Percentiles rank a stretch among this genome's conserved stretches.
Conservation (phyloP, 495 filamentous ascomycete genomes). For the Xylaria acuta region DNA sequence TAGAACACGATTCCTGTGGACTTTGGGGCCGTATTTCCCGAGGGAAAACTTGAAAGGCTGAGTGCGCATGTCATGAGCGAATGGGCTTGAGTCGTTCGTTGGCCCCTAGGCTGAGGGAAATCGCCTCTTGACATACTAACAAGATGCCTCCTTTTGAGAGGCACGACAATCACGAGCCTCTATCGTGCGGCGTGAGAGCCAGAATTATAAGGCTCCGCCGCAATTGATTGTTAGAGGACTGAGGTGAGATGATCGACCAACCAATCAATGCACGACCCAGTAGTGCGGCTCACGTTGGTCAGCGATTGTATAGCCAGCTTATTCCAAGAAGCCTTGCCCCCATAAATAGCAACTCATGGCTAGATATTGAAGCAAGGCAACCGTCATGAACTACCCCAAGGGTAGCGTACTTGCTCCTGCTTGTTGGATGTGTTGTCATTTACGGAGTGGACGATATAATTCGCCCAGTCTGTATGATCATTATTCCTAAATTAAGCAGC, state of each 20-base stretch:
- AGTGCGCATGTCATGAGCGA: not conserved
- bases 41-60: not conserved
- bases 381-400: not conserved
- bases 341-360: slow-evolving; percentile 1
- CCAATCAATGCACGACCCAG: not conserved
- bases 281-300: not conserved
- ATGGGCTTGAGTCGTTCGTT: not conserved
- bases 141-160: not conserved
- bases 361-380: not conserved
- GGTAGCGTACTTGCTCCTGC: not conserved
- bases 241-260: slow-evolving; percentile 16
- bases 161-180: not conserved
- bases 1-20: not conserved
- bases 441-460: not conserved
- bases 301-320: not conserved
- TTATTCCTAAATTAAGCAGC: not conserved
- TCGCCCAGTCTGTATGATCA: not conserved
- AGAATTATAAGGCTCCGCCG: slow-evolving; percentile 27
- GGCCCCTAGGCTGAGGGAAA: too few species aligned
- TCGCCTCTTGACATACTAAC: not conserved
- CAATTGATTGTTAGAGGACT: slow-evolving; percentile 25
- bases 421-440: not conserved
- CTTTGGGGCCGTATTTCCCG: not conserved
- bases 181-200: not conserved
- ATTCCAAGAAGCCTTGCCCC: not conserved